A percentile compares a stretch with the other conserved stretches of the same genome.
phyloP scores from a whole-genome alignment of 2,329 filamentous ascomycete genomes.

The Juglanconis juglandina region DNA sequence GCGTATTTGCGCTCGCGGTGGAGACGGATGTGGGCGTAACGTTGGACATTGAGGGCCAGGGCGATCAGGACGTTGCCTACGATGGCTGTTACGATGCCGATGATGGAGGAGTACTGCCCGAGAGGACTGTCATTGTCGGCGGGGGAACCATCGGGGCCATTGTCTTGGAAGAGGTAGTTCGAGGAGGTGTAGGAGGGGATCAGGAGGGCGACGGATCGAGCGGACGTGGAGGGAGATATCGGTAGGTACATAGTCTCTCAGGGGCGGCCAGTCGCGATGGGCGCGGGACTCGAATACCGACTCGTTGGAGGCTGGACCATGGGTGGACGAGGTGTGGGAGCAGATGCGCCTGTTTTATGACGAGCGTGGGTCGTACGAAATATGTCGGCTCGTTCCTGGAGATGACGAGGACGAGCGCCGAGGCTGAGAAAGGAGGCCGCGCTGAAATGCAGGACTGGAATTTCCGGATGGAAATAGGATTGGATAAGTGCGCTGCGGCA shows the following conservation, averaged over 20 bases:
- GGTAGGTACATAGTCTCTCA: conserved; percentile 18
- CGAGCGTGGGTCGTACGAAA: background rate
- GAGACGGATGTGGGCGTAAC: conserved; percentile 88
- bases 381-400: background rate
- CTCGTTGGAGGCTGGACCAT: conserved; percentile 7
- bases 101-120: conserved; percentile 83
- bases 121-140: conserved; percentile 41
- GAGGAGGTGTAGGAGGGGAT: conserved; percentile 18
- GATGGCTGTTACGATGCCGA: conserved; percentile 91
- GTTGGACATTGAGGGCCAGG: conserved; percentile 91
- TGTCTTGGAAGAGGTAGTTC: conserved; percentile 15
- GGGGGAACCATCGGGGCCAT: conserved; percentile 21
- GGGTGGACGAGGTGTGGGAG: background rate
- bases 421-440: too few relatives aligned
- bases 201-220: conserved; percentile 12
- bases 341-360: background rate
- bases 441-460: too few relatives aligned
- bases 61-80: conserved; percentile 91
- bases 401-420: background rate
- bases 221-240: conserved; percentile 4
- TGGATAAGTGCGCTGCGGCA: too few relatives aligned
- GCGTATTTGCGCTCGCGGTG: conserved; percentile 64
- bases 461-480: too few relatives aligned
- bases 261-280: conserved; percentile 12
- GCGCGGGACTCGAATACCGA: conserved; percentile 8